Evolutionary conservation across 768 basidiomycete species (phyloP), one percentile per base, ranked within the genome.

Genomic region (Boletus reticulatus): DNA sequence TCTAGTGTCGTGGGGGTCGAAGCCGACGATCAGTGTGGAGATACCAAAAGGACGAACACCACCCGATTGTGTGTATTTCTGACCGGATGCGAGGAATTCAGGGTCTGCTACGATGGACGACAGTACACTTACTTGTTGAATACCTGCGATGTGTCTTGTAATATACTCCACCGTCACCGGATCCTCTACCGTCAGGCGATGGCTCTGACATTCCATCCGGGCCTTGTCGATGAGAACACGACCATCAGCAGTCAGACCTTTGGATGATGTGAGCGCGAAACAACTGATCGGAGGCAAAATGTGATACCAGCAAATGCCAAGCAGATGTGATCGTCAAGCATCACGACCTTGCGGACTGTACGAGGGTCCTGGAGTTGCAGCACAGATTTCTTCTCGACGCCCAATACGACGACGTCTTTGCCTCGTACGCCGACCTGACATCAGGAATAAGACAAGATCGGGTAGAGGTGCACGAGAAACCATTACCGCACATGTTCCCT

Each of bases 91-190:
- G 16, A 17, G 27, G 14, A n/a, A 43, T 44, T 24, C 41, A 48
- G 38, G 16, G 19, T 43, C 43, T 52, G 41, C 22, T 22, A 47
- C 50, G 29, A 38, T 11, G 22, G 37, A 43, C 34, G 14, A 20
- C 32, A 16, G 47, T 12, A 48, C 12, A 48, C 80, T 36, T 52
- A 94, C 96, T 82, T 99, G 97, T 75, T 99, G 96, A 61, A 98
- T 93, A n/a, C 94, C 93, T 51, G 97, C 97, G 68, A 99, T 89
- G 74, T 97, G 90, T 69, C 96, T 85, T 29, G 97, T 97, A 66
- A 99, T 98, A 68, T 98, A 99, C 72, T 99, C 97, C 29, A 99
- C 90, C 17, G 92, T 94, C 48, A 97, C 97, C 13, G 97, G 97
- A 70, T 98, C 97, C 69, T 98, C 97, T 34, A 98, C 97, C 0